A percentile compares a stretch with the other conserved stretches of the same genome.
Conservation (phyloP, 345 rosid species). For the Salix viminalis region DNA sequence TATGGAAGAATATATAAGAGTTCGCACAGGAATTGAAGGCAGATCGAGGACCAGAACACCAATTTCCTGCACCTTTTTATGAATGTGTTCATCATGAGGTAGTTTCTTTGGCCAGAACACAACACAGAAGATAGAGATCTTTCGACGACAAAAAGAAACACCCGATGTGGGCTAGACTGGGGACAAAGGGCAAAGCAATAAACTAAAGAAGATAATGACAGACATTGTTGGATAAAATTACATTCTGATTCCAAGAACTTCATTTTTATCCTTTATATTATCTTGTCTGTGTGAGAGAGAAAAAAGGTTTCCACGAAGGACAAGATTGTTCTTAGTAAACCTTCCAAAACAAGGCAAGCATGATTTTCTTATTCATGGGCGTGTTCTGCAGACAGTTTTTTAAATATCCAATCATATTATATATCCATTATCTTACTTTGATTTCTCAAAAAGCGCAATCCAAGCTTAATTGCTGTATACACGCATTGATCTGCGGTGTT, state of each 20-base stretch:
- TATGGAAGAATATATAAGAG: not conserved
- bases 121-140: too few species aligned
- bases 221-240: not conserved
- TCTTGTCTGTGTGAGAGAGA: not conserved
- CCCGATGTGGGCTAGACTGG: not conserved
- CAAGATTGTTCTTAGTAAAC: not conserved
- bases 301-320: not conserved
- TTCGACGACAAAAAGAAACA: not conserved
- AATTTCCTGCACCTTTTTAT: not conserved
- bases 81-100: not conserved
- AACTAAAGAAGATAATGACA: not conserved
- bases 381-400: not conserved
- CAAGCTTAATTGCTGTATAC: not conserved
- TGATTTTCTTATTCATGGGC: not conserved
- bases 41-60: too few species aligned
- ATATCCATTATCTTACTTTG: not conserved
- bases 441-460: not conserved
- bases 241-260: not conserved
- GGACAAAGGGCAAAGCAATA: not conserved
- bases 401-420: not conserved
- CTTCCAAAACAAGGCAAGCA: conserved; percentile 3
- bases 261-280: not conserved
- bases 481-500: not conserved
- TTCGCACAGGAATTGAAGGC: not conserved
- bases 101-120: too few species aligned